These are phyloP conservation scores for Silybum marianum DNA, from an alignment of 129 eudicot species.

Conservation along the genomic window DNA sequence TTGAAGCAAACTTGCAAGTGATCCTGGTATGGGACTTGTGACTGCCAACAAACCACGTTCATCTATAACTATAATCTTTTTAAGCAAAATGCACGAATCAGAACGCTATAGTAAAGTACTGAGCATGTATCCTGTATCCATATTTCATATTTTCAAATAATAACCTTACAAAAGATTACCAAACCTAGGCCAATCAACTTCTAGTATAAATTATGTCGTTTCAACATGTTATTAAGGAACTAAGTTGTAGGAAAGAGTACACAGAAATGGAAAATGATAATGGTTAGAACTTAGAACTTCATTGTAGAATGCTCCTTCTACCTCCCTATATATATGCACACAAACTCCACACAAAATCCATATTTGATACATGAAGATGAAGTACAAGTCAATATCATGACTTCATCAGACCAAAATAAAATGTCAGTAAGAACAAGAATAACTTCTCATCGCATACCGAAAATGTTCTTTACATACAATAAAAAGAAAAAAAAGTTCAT, in stretches of 20 bases:
- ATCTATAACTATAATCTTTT: slow-evolving; percentile 79
- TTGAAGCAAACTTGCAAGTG: slow-evolving; percentile 62
- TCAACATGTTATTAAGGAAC: background rate
- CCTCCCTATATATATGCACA: too few species aligned
- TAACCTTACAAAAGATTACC: background rate
- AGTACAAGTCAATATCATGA: too few species aligned
- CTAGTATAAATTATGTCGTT: background rate
- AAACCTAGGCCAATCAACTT: background rate
- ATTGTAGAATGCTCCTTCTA: too few species aligned
- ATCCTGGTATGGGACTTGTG: slow-evolving; percentile 75
- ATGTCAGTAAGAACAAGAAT: too few species aligned
- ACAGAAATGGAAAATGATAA: too few species aligned
- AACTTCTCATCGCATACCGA: too few species aligned
- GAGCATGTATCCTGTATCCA: background rate
- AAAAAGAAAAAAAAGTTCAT: too few species aligned
- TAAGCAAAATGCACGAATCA: slow-evolving; percentile 30
- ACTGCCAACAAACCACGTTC: slow-evolving; percentile 90
- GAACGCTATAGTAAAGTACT: background rate
- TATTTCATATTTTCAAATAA: background rate
- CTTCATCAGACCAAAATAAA: too few species aligned
- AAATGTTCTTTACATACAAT: too few species aligned
- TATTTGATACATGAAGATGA: too few species aligned
- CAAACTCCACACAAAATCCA: too few species aligned
- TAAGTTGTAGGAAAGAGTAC: background rate
- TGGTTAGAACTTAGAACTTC: too few species aligned